These are phyloP conservation scores for Apiosordaria backusii DNA, from an alignment of 495 filamentous ascomycete species.

Conservation along the genomic window DNA sequence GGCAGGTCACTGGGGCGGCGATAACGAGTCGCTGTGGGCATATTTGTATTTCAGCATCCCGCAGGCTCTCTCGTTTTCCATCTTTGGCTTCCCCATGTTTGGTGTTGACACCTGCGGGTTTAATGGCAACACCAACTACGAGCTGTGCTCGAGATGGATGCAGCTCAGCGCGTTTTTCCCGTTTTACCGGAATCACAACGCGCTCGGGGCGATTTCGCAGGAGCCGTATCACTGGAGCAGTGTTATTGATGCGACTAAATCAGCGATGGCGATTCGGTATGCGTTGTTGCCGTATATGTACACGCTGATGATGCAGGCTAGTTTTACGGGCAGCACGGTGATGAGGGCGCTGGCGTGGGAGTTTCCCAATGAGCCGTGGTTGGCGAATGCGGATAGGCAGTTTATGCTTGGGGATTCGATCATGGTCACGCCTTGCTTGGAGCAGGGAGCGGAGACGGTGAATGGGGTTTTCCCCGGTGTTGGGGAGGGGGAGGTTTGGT, in stretches of 20 bases:
- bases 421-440: slow-evolving; percentile 70
- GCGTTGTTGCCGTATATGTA: slow-evolving; percentile 76
- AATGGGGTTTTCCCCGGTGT: slow-evolving; percentile 76
- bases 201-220: slow-evolving; percentile 57
- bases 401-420: slow-evolving; percentile 72
- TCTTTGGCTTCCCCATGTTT: slow-evolving; percentile 88
- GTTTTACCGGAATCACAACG: slow-evolving; percentile 86
- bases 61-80: slow-evolving; percentile 72
- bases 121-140: slow-evolving; percentile 63
- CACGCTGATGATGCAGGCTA: slow-evolving; percentile 70
- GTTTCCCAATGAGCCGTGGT: slow-evolving; percentile 70
- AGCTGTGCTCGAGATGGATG: slow-evolving; percentile 87
- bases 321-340: slow-evolving; percentile 65
- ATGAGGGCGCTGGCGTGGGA: slow-evolving; percentile 84
- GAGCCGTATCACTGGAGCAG: slow-evolving; percentile 74
- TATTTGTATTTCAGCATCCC: slow-evolving; percentile 76
- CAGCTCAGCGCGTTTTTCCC: slow-evolving; percentile 81
- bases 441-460: slow-evolving; percentile 60
- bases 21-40: slow-evolving; percentile 67
- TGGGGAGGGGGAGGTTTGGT: slow-evolving; percentile 60
- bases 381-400: slow-evolving; percentile 66
- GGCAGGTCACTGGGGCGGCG: slow-evolving; percentile 87
- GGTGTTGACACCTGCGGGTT: slow-evolving; percentile 83
- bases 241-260: slow-evolving; percentile 62
- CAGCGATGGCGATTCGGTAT: slow-evolving; percentile 73